phyloP scores from a whole-genome alignment of 129 eudicot species.

The Flaveria ramosissima region DNA sequence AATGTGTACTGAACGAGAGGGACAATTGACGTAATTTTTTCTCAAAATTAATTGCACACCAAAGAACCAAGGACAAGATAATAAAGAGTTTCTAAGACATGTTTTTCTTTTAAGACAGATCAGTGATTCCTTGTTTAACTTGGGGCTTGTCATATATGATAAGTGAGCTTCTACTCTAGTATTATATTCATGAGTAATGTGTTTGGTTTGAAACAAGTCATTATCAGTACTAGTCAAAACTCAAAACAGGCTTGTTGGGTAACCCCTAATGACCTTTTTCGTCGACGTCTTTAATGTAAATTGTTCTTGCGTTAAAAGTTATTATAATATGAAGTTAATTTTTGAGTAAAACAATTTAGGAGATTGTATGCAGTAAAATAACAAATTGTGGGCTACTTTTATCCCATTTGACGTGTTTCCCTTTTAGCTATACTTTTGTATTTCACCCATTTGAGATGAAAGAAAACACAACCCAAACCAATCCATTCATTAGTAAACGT shows the following conservation, averaged over 20 bases:
- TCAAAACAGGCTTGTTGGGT: neutral
- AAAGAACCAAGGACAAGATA: neutral
- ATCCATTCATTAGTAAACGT: neutral
- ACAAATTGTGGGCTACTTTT: neutral
- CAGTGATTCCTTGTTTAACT: neutral
- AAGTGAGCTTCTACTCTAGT: neutral
- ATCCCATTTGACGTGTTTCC: neutral
- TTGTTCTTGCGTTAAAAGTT: neutral
- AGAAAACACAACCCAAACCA: neutral
- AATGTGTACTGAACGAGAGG: too few species aligned
- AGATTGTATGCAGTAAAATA: neutral
- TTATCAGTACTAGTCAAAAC: neutral
- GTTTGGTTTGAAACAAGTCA: neutral
- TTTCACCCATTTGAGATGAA: constrained; percentile 5
- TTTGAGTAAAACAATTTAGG: neutral
- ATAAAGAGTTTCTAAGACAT: neutral
- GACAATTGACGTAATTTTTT: too few species aligned
- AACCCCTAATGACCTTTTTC: neutral
- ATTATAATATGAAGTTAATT: neutral
- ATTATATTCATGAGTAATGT: neutral
- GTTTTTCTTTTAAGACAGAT: neutral
- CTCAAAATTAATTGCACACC: neutral
- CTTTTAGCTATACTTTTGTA: neutral
- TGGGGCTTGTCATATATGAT: neutral
- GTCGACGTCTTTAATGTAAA: neutral